Conservation (phyloP, 352 stramenopile genomes). For the Pythium guiyangense region DNA sequence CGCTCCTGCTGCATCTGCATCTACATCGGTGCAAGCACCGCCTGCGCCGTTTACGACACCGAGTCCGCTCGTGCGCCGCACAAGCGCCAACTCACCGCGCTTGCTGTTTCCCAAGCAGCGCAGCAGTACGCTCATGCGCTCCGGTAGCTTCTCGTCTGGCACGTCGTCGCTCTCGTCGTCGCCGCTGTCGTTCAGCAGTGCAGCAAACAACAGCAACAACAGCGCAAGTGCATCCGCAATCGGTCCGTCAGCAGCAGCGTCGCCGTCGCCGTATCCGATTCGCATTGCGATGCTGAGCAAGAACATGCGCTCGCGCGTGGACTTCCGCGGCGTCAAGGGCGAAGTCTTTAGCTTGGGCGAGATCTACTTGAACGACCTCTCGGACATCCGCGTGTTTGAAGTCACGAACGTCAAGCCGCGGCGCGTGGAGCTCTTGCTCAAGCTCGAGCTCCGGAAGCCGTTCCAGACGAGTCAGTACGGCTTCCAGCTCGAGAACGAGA, state of each 20-base stretch:
- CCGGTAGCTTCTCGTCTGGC: constrained; percentile 15
- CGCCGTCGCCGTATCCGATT: constrained; percentile 28
- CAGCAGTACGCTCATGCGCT: constrained; percentile 5
- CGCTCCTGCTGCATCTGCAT: background rate
- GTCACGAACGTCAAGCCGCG: constrained; percentile 58
- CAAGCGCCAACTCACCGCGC: constrained; percentile 11
- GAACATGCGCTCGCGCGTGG: constrained; percentile 38
- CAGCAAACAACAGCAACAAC: background rate
- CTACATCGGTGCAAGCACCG: background rate
- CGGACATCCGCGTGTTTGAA: constrained; percentile 80
- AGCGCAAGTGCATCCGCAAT: background rate
- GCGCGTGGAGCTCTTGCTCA: constrained; percentile 55
- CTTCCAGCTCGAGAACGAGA: constrained; percentile 90
- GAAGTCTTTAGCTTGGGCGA: constrained; percentile 69
- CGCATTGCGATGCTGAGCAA: constrained; percentile 61
- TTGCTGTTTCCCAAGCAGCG: constrained; percentile 12
- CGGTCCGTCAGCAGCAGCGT: constrained; percentile 3
- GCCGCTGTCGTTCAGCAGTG: background rate
- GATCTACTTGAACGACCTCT: constrained; percentile 86
- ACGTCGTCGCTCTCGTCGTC: constrained; percentile 15
- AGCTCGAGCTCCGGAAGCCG: constrained; percentile 72
- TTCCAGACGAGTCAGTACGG: constrained; percentile 70
- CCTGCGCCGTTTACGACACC: background rate
- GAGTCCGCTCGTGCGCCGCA: constrained; percentile 1
- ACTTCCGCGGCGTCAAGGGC: constrained; percentile 45